A percentile compares a stretch with the other conserved stretches of the same genome.
phyloP scores from a whole-genome alignment of 768 basidiomycete genomes.

The Boletus edulis region DNA sequence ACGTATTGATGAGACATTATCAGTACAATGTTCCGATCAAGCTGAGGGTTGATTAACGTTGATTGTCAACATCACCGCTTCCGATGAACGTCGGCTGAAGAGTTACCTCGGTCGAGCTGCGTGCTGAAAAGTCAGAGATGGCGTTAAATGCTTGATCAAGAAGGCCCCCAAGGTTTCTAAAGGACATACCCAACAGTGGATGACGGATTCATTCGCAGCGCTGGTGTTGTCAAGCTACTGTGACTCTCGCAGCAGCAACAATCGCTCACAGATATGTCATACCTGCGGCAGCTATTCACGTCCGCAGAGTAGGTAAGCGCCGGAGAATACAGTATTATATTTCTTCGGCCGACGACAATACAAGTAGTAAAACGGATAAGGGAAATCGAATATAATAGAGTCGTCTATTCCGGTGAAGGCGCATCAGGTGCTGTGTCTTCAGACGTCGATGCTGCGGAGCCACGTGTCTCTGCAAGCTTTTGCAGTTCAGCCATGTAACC shows the following conservation, averaged over 20 bases:
- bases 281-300: background rate
- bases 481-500: constrained; percentile 31
- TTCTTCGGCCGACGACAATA: constrained; percentile 2
- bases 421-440: background rate
- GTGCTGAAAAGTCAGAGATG: no score
- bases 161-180: no score
- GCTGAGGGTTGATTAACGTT: no score
- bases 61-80: background rate
- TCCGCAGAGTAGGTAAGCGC: background rate
- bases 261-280: background rate
- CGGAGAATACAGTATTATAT: background rate
- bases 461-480: constrained; percentile 20
- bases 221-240: background rate
- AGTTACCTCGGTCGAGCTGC: background rate
- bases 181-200: no score
- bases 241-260: background rate
- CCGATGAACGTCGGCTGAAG: no score
- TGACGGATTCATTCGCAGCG: no score
- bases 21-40: background rate
- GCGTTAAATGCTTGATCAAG: no score
- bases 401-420: constrained; percentile 12
- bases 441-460: background rate
- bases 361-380: constrained; percentile 3
- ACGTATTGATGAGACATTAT: background rate
- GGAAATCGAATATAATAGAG: background rate